Base-by-base conservation (phyloP, 2,329 filamentous ascomycete species). In the Davidsoniella virescens region DNA sequence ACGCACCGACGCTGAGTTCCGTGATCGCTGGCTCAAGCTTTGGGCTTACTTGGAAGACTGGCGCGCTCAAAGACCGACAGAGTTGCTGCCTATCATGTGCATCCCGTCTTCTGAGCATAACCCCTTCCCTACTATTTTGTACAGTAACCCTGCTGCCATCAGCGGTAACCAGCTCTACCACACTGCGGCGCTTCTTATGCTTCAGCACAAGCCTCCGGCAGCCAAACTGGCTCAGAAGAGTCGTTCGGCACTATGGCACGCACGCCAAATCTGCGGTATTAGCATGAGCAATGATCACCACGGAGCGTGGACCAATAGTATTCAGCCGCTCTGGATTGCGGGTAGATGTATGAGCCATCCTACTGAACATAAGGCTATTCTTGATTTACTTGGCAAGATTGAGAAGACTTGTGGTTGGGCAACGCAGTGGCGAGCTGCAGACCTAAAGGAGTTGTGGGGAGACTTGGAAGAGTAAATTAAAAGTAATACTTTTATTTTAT, bases 111-210 rank as follows among this genome's bases (percentile, higher is more conserved):
- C 57, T 59, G 70, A 73, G 42, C 67, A 67, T 55, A 69, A 71
- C 14, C 60, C 60, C 55, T 75, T 73, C 51, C 69, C 70, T 0
- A 66, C 68, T 2, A 66, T 75, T 2, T 62, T 74, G 2, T 75
- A 71, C 55, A 63, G 67, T 16, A 70, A 70, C 42, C 68, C 68
- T 54, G 67, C 70, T 2, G 71, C 70, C 18, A 73, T 75, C 25
- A 73, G 70, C 0, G 68, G 69, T 0, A 76, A 73, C 52, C 72
- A 75, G 50, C 62, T 75, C 0, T 72, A 74, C 45, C 72, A 76
- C 55, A 72, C 72, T 0, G 65, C 70, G 0, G 70, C 69, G 26
- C 65, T 76, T 3, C 57, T 76, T 4, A 64, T 76, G 56, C 62
- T 76, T 1, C 67, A 72, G 47, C 66, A 67, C 20, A 67, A 65